Percentiles rank a stretch among this genome's conserved stretches.
Conservation (phyloP, 495 filamentous ascomycete species). For the Rhizodiscina lignyota region DNA sequence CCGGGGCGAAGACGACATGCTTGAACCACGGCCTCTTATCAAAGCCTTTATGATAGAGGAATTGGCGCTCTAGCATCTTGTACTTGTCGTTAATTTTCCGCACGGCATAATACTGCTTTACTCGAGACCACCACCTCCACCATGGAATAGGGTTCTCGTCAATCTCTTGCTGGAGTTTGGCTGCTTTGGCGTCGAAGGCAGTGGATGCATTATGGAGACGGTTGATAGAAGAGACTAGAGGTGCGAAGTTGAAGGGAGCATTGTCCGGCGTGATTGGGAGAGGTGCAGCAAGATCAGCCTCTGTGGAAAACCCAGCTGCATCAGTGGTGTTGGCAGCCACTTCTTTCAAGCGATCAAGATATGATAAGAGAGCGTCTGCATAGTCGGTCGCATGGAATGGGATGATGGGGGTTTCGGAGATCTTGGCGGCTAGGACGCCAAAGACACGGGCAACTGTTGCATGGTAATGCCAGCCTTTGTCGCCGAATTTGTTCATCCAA, state of each 20-base stretch:
- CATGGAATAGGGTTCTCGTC: conserved; percentile 40
- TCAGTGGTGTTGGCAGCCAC: conserved; percentile 16
- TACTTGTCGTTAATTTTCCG: conserved; percentile 40
- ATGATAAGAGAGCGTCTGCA: conserved; percentile 18
- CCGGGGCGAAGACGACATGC: conserved; percentile 56
- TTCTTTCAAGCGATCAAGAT: conserved; percentile 37
- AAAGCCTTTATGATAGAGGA: conserved; percentile 38
- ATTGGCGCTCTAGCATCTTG: conserved; percentile 44
- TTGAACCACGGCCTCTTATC: conserved; percentile 49
- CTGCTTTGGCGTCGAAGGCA: conserved; percentile 35
- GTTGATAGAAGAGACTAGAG: conserved; percentile 30
- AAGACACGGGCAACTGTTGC: conserved; percentile 40
- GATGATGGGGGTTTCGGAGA: conserved; percentile 24
- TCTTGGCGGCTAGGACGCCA: conserved; percentile 24
- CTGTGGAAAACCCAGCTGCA: not conserved
- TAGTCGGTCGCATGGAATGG: conserved; percentile 26
- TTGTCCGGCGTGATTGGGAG: not conserved
- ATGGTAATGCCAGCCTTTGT: conserved; percentile 45
- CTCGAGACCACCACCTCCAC: conserved; percentile 61
- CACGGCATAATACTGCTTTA: conserved; percentile 39
- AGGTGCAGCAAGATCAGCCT: not conserved
- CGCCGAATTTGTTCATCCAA: conserved; percentile 59
- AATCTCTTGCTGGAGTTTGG: conserved; percentile 31
- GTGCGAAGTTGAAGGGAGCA: conserved; percentile 22
- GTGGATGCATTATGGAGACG: conserved; percentile 30